Evolutionary conservation across 108 stramenopile genomes (phyloP), one percentile per base, ranked within the genome.

Genomic region (Mediolabrus comicus): DNA sequence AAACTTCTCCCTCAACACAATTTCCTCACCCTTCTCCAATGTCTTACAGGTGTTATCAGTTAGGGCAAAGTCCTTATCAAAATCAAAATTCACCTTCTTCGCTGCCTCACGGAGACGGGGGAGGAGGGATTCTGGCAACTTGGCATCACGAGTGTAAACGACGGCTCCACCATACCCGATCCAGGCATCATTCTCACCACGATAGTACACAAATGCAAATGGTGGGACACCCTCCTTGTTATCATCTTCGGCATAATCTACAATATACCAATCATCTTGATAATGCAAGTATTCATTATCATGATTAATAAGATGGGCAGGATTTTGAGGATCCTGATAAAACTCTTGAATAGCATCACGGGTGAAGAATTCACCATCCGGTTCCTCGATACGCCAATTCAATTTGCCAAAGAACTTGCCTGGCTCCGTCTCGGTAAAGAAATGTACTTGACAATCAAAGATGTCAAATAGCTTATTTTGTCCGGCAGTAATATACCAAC

Each of bases 211-310:
- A 62, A 96, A 91, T 36, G 96, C 96, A 83, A 97, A 97, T 22
- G 91, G 89, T 28, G 96, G 88, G 0, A 77, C 69, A 7, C 84
- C 83, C 24, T 84, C 83, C 59, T 82, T 84, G 69, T 91, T 89
- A 53, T 85, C 79, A 53, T 90, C 87, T 36, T 75, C 79, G 52
- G 92, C 96, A 56, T 86, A 92, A 71, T 98, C 97, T 30, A 98
- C 71, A 64, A 98, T 84, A 80, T 95, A 98, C 97, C 97, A 98
- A 69, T 97, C 96, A 67, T 98, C 97, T 72, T 95, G 79, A 77
- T 98, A 98, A 72, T 98, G 96, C 56, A 98, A 83, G 80, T 96
- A 98, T 56, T 98, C 97, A 78, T 98, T 98, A 67, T 98, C 95
- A 68, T 98, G 95, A 82, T 98, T 98, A 75, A 94, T 81, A 71